Base-by-base conservation (phyloP, 139 green algal genomes). In the Haematococcus sp. region DNA sequence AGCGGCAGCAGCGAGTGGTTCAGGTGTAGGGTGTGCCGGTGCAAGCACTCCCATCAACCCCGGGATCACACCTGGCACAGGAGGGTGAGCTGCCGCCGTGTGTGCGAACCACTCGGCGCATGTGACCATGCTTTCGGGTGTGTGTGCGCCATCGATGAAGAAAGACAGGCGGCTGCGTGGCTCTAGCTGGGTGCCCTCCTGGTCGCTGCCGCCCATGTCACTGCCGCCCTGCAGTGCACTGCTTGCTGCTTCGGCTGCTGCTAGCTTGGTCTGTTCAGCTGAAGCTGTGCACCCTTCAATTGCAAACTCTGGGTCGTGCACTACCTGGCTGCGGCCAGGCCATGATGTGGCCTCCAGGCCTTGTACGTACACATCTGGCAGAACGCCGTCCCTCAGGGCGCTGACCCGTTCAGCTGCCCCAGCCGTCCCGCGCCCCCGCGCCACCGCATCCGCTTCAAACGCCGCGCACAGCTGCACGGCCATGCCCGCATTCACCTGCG, bases 101-200 rank as follows among this genome's bases (percentile, higher is more conserved):
- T 80, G 75, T 0, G 78, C 84, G 84, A 98, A 99, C 96, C 96
- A 99, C 3, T 88, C 55, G 0, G 78, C 94, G 76, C 94, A 98
- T 16, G 83, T 84, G 1, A 73, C 84, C 87, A 98, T 94, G 85
- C 91, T 97, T 79, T 99, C 95, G 0, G 87, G 81, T 11, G 95
- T 98, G 81, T 99, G 96, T 2, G 96, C 96, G 15, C 96, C 96
- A 75, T 99, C 96, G 27, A 99, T 81, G 71, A 84, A 99, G 68
- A 96, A 95, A 0, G 85, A 87, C 60, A 99, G 73, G 2, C 86
- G 81, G 22, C 77, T 82, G 43, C 40, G 40, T 49, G 40, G 40
- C 40, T 49, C 40, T 19, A 49, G 40, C 11, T 56, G 49, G 63
- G 61, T 61, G 28, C 43, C 11, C 63, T 72, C n/a, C 70, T 40